phyloP scores from a whole-genome alignment of 306 rosid species.

The Dalbergia cochinchinensis region DNA sequence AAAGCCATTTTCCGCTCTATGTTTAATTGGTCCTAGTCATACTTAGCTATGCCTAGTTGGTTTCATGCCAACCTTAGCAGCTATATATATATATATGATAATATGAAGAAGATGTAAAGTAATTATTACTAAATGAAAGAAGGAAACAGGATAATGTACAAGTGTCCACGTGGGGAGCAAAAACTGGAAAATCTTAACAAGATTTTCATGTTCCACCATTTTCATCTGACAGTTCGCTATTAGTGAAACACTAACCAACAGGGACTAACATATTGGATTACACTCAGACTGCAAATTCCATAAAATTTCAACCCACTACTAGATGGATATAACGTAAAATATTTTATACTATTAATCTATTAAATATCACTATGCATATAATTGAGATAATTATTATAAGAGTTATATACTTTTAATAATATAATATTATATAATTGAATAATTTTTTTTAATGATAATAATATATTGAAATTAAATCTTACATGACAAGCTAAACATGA shows the following conservation, averaged over 20 bases:
- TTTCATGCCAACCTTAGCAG: conserved; percentile 39
- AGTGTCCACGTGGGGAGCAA: conserved; percentile 50
- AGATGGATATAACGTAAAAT: not conserved
- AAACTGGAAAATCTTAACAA: conserved; percentile 43
- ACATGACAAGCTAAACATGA: conserved; percentile 42
- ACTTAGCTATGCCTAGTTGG: conserved; percentile 25
- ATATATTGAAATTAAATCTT: no score
- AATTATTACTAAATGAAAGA: conserved; percentile 30
- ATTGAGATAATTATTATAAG: no score
- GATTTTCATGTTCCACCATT: conserved; percentile 47
- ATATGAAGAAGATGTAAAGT: conserved; percentile 12
- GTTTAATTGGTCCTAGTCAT: conserved; percentile 29
- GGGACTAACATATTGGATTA: conserved; percentile 43
- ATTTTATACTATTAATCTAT: no score
- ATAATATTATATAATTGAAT: no score
- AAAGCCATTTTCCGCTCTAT: conserved; percentile 32
- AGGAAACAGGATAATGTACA: conserved; percentile 40
- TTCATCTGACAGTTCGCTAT: conserved; percentile 45
- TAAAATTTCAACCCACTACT: conserved; percentile 47
- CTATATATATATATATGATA: conserved; percentile 22
- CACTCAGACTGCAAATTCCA: conserved; percentile 50
- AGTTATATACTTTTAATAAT: no score
- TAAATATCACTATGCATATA: no score
- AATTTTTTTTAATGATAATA: no score
- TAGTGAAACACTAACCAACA: conserved; percentile 46